These are phyloP conservation scores for Diaporthe capsici DNA, from an alignment of 2,329 filamentous ascomycete genomes.

Conservation along the genomic window DNA sequence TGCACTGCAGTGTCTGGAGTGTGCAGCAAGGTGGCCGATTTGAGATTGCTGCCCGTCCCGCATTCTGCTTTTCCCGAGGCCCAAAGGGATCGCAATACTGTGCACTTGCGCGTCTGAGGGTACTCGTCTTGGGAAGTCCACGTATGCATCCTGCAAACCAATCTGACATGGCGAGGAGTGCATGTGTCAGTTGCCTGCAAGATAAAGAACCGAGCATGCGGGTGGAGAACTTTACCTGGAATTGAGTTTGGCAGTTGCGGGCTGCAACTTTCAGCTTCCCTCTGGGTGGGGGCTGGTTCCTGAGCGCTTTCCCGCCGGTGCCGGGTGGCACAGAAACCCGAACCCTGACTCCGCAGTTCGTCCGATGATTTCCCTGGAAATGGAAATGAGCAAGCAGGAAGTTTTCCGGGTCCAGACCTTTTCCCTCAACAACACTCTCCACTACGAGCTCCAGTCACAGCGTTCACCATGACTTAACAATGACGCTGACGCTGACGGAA, in stretches of 20 bases:
- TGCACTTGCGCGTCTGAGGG: neutral
- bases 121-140: neutral
- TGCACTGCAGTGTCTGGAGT: neutral
- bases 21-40: neutral
- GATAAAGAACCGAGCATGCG: neutral
- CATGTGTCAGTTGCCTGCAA: neutral
- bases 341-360: neutral
- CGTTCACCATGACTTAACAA: conserved; percentile 9
- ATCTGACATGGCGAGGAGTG: neutral
- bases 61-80: neutral
- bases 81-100: neutral
- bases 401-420: neutral
- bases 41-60: neutral
- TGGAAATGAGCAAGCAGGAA: neutral
- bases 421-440: conserved; percentile 6
- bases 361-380: neutral
- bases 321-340: neutral
- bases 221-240: neutral
- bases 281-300: neutral
- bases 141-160: neutral
- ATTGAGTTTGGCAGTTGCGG: conserved; percentile 20
- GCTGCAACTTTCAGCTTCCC: too few relatives aligned
- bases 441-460: conserved; percentile 1
- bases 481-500: neutral
- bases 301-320: too few relatives aligned